Conservation (phyloP, 768 basidiomycete genomes). For the Tricholoma sp. region DNA sequence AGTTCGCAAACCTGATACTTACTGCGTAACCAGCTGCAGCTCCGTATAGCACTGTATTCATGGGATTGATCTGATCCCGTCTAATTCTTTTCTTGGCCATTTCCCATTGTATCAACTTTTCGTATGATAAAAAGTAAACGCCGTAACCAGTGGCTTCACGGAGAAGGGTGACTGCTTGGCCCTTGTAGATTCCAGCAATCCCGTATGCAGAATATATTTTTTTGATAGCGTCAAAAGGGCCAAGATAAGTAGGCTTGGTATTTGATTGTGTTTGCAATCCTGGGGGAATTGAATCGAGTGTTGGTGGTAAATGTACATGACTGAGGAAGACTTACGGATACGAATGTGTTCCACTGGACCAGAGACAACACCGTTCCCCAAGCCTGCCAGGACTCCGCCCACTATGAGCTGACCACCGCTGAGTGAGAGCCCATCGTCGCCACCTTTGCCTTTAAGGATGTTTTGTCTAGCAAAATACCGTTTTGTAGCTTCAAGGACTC, state of each 20-base stretch:
- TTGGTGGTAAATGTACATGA: not conserved
- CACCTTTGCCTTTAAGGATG: slow-evolving; percentile 50
- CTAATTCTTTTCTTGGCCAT: slow-evolving; percentile 67
- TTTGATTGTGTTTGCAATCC: slow-evolving; percentile 90
- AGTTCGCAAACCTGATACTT: slow-evolving; percentile 22
- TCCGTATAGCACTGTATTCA: slow-evolving; percentile 81
- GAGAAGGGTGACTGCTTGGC: slow-evolving; percentile 82
- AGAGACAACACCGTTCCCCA: slow-evolving; percentile 89
- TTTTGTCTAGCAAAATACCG: slow-evolving; percentile 71
- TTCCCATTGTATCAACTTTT: slow-evolving; percentile 85
- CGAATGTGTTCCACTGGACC: slow-evolving; percentile 98
- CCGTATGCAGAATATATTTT: slow-evolving; percentile 79
- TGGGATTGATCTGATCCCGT: slow-evolving; percentile 72
- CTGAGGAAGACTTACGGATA: slow-evolving; percentile 61
- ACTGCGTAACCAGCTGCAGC: slow-evolving; percentile 92
- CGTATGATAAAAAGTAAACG: slow-evolving; percentile 88
- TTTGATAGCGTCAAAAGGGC: slow-evolving; percentile 83
- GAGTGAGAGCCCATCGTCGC: slow-evolving; percentile 59
- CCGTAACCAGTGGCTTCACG: slow-evolving; percentile 84
- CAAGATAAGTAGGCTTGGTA: slow-evolving; percentile 68
- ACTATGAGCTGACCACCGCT: slow-evolving; percentile 60
- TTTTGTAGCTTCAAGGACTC: slow-evolving; percentile 81
- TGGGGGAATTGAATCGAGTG: slow-evolving; percentile 20
- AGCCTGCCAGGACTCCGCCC: slow-evolving; percentile 80
- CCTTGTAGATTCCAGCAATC: slow-evolving; percentile 85